Base-by-base conservation (phyloP, 169 alveolate species). In the Perkinsus marinus region DNA sequence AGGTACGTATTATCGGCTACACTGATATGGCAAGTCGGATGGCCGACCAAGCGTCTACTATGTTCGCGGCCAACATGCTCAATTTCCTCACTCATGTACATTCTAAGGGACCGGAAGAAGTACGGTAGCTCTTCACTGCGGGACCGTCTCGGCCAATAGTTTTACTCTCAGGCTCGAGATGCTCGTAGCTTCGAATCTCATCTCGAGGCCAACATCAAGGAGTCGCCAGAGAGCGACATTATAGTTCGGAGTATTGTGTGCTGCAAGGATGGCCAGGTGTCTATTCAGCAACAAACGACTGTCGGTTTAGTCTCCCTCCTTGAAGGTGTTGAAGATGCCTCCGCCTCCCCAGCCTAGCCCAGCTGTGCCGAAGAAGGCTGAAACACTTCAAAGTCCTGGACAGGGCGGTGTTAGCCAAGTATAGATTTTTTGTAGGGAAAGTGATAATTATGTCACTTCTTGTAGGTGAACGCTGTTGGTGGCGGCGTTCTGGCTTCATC, bases 1-100 rank as follows among this genome's bases (percentile, higher is more conserved):
- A 98, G 30, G 98, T 97, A n/a, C 95, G 95, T 68, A 93, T 96
- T 92, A 93, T 96, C 93, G 98, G 98, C 39, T 95, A 94, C 91
- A 94, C 97, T 43, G 98, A 97, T 93, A 94, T 97, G 91, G 96
- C 97, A 43, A 93, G 96, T 34, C 96, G 98, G 46, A 93, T 96
- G 96, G 95, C 97, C 43, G 93, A 95, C 9, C 95, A 96, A 92
- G 95, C 97, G 5, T 96, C 98, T 0, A 95, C 94, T 46, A 92
- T 96, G 89, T 97, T 95, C 91, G 96, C 98, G 36, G 95, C 94
- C 95, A 97, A 97, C 95, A 93, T 97, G 91, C 91, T 93, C 68
- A 92, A 95, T 91, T 94, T 95, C 89, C 91, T 95, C 17, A 96
- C 95, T 46, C 95, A 95, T 46, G 93, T 95, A 91, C 96, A 96